Percentiles rank a stretch among this genome's conserved stretches.
Conservation (phyloP, 352 stramenopile genomes). For the Phytopythium mirpurense region DNA sequence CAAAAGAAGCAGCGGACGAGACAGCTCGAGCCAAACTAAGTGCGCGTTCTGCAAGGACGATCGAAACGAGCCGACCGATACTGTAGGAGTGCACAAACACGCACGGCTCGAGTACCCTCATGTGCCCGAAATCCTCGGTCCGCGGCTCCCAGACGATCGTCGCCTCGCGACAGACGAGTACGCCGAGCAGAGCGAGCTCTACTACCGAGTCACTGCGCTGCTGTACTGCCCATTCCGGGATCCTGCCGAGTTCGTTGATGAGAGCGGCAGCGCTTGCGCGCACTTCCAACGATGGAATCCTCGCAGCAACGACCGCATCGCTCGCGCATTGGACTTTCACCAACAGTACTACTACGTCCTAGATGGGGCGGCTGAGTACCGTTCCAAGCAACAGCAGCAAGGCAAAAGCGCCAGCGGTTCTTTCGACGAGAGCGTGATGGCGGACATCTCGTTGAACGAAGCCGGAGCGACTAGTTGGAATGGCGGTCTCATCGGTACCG, state of each 20-base stretch:
- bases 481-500: too few relatives aligned
- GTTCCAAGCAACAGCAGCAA: not conserved
- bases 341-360: constrained; percentile 14
- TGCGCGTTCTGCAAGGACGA: constrained; percentile 3
- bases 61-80: not conserved
- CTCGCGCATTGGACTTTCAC: constrained; percentile 12
- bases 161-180: constrained; percentile 9
- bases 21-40: not conserved
- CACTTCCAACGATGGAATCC: not conserved
- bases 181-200: constrained; percentile 9
- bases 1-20: not conserved
- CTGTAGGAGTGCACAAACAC: constrained; percentile 7
- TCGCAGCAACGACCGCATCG: too few relatives aligned
- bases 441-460: too few relatives aligned
- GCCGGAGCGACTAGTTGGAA: too few relatives aligned
- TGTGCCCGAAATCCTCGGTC: constrained; percentile 16
- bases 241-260: constrained; percentile 5
- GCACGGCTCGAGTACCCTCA: constrained; percentile 5
- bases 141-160: constrained; percentile 10
- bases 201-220: constrained; percentile 9
- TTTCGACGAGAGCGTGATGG: too few relatives aligned
- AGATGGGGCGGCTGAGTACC: constrained; percentile 7
- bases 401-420: too few relatives aligned
- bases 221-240: constrained; percentile 13
- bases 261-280: not conserved